Conservation (phyloP, 2,329 filamentous ascomycete genomes). For the Mycosphaerella sp. region DNA sequence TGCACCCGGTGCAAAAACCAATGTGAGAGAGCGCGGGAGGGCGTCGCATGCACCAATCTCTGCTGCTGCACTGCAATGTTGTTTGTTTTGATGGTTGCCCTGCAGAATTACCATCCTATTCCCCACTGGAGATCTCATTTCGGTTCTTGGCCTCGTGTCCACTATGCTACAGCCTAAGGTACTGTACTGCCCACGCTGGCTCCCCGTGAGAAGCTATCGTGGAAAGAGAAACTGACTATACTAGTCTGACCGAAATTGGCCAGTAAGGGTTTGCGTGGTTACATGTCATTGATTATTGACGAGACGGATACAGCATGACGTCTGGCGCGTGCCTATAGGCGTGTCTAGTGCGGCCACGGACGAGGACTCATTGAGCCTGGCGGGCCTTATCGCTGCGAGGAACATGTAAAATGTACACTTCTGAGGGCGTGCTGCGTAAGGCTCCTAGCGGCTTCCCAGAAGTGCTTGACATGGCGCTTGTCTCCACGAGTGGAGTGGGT, state of each 20-base stretch:
- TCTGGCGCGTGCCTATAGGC: not conserved
- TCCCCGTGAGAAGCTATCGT: conserved; percentile 7
- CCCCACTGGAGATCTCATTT: conserved; percentile 16
- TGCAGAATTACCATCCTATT: conserved; percentile 1
- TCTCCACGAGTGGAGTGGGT: not conserved
- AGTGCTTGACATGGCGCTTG: conserved; percentile 7
- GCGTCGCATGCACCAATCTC: not conserved
- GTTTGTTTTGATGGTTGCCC: conserved; percentile 16
- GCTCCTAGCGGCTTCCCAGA: conserved; percentile 1
- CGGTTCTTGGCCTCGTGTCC: conserved; percentile 19
- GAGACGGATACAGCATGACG: conserved; percentile 1
- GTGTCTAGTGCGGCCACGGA: not conserved
- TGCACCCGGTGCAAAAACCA: not conserved
- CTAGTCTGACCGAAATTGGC: conserved; percentile 16
- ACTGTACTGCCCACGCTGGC: conserved; percentile 4
- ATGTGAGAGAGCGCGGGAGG: not conserved
- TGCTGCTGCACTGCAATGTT: not conserved
- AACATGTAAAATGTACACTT: not conserved
- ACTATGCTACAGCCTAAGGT: too few species aligned
- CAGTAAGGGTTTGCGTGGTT: conserved; percentile 6
- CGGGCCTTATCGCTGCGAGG: conserved; percentile 2
- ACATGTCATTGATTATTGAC: conserved; percentile 9
- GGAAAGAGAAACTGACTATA: not conserved
- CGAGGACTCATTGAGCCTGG: not conserved
- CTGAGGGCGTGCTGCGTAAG: not conserved